Conservation (phyloP, 768 basidiomycete species). For the Megacollybia marginata region DNA sequence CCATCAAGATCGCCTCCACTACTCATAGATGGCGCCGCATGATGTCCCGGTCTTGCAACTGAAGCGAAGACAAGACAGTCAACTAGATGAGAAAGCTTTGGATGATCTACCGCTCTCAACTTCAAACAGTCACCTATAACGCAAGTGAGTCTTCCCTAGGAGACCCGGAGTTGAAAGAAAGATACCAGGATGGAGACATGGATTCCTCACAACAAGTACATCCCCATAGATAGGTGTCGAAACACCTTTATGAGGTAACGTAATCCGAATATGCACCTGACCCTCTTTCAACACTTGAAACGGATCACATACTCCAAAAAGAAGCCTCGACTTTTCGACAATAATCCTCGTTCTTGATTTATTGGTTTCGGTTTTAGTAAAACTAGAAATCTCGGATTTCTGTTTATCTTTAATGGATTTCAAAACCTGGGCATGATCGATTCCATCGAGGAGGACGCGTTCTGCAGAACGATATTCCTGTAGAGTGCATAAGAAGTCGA, state of each 20-base stretch:
- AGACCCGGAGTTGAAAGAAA: slow-evolving; percentile 1
- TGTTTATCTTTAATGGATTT: slow-evolving; percentile 37
- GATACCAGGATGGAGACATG: slow-evolving; percentile 59
- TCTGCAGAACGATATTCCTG: slow-evolving; percentile 44
- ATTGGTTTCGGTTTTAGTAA: slow-evolving; percentile 38
- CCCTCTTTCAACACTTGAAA: slow-evolving; percentile 56
- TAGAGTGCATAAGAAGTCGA: slow-evolving; percentile 50
- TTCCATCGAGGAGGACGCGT: slow-evolving; percentile 44
- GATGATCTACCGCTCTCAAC: slow-evolving; percentile 47
- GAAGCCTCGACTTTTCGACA: slow-evolving; percentile 50
- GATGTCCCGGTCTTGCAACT: slow-evolving; percentile 46
- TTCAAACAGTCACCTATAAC: slow-evolving; percentile 51
- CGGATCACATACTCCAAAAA: slow-evolving; percentile 67
- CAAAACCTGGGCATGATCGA: slow-evolving; percentile 35
- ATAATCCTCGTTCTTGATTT: slow-evolving; percentile 53
- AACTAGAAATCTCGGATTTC: slow-evolving; percentile 40
- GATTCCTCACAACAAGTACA: slow-evolving; percentile 60
- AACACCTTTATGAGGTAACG: slow-evolving; percentile 39
- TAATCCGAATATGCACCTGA: slow-evolving; percentile 56
- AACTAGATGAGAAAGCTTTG: slow-evolving; percentile 44
- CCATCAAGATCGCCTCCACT: slow-evolving; percentile 63
- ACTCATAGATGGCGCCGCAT: slow-evolving; percentile 62
- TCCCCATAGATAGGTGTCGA: slow-evolving; percentile 53
- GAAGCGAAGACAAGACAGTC: slow-evolving; percentile 66
- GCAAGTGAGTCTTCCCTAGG: background rate